Base-by-base conservation (phyloP, 805 yeast genomes). In the Ogataea siamensis region DNA sequence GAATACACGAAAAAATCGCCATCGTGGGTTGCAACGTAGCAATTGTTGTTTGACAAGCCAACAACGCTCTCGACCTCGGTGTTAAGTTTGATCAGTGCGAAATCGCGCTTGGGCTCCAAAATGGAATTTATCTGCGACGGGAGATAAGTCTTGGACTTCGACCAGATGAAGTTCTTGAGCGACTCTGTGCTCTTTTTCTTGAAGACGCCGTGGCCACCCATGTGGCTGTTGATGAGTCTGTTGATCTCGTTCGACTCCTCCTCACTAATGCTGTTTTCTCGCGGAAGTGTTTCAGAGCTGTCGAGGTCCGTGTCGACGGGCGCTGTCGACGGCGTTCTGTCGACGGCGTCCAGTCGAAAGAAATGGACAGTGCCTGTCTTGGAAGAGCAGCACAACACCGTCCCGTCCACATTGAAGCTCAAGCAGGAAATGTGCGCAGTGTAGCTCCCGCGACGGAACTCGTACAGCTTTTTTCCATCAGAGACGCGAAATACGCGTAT, bases 351-450 rank as follows among this genome's bases (percentile, higher is more conserved):
- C 16, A 54, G 48, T 13, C 39, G 40, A 69, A 91, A 93, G 25
- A 93, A 78, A 60, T 93, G 99, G 15, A 93, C 89, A 0, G 99
- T 93, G 29, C 86, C 94, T 14, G 94, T 87, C 2, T 94, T 78
- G 18, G 94, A 83, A 8, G 91, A 78, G 17, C 91, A 96, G n/a
- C 87, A 76, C 20, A 93, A 66, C 45, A 83, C 75, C 11, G 71
- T 70, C 43, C 84, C 80, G 46, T 84, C 83, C 17, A 70, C 65
- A 45, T 87, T 83, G 62, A 93, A 93, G 24, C 77, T 71, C 47
- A 93, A 67, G 8, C 94, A 82, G 51, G 77, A 78, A 12, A 93
- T 85, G 45, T 70, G 74, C 2, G 97, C 85, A 3, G 87, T 85
- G 56, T 89, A 89, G 2, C 91, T 78, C 1, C 96, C 96, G 50